phyloP scores from a whole-genome alignment of 169 alveolate genomes.

The Plasmodium falciparum region DNA sequence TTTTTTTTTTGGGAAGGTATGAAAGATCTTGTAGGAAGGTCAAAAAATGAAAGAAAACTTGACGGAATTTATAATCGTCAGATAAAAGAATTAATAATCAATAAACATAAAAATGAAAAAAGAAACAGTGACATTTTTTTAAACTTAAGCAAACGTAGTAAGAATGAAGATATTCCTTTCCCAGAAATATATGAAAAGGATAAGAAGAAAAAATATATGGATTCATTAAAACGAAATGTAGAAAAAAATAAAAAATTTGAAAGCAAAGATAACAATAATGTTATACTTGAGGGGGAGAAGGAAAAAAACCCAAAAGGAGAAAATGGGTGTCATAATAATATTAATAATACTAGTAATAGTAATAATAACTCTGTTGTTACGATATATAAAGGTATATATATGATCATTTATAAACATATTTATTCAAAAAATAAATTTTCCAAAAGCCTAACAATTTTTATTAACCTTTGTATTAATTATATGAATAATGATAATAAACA shows the following conservation, averaged over 20 bases:
- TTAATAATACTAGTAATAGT: conserved; percentile 5
- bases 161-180: conserved; percentile 63
- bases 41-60: conserved; percentile 84
- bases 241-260: not conserved
- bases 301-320: not conserved
- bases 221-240: not conserved
- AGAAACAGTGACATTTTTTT: conserved; percentile 27
- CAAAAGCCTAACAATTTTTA: conserved; percentile 47
- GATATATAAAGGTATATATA: conserved; percentile 54
- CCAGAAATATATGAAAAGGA: conserved; percentile 74
- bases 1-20: conserved; percentile 61
- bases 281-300: not conserved
- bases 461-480: conserved; percentile 58
- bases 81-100: conserved; percentile 49
- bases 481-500: conserved; percentile 65
- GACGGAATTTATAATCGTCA: conserved; percentile 85
- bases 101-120: conserved; percentile 20
- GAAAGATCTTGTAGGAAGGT: conserved; percentile 84
- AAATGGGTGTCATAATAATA: not conserved
- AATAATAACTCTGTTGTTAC: not conserved
- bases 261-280: conserved; percentile 9
- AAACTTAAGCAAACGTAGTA: conserved; percentile 58
- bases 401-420: conserved; percentile 53
- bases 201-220: conserved; percentile 10
- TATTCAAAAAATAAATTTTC: conserved; percentile 61